A percentile compares a stretch with the other conserved stretches of the same genome.
Evolutionary conservation across 2,329 filamentous ascomycete species (phyloP).

Genomic region (Colletotrichum sp.): DNA sequence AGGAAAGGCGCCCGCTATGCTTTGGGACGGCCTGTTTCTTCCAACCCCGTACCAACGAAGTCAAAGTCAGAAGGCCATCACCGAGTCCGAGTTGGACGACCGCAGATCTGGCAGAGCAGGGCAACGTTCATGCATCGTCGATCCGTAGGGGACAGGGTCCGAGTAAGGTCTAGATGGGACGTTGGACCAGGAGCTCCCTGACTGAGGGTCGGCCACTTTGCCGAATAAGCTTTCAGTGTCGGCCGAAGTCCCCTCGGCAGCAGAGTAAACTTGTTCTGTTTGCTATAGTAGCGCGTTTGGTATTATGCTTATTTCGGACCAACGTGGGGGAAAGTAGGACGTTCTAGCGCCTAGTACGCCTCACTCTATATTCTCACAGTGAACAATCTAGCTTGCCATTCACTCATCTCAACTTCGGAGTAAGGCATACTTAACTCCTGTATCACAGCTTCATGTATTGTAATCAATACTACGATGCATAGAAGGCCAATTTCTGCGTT

Average conservation of each 20-base stretch:
- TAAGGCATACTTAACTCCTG: background rate
- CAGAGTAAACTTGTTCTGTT: background rate
- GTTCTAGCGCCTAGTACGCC: background rate
- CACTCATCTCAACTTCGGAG: background rate
- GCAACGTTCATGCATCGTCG: background rate
- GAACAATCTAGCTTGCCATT: background rate
- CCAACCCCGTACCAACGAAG: background rate
- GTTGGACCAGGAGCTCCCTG: background rate
- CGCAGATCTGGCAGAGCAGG: background rate
- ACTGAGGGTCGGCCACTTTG: background rate
- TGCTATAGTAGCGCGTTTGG: background rate
- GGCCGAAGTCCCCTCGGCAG: background rate
- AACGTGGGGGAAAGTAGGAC: background rate
- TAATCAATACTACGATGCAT: background rate
- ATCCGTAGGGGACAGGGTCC: background rate
- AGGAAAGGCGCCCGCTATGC: background rate
- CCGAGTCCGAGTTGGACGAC: background rate
- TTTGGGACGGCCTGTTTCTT: background rate
- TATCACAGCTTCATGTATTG: background rate
- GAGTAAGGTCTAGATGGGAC: background rate
- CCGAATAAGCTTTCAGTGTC: background rate
- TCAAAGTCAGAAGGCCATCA: background rate
- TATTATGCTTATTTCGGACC: background rate
- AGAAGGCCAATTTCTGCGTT: background rate
- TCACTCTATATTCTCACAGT: background rate